Percentiles rank a stretch among this genome's conserved stretches.
Conservation (phyloP, 139 green algal species). For the Asterochloris erici region DNA sequence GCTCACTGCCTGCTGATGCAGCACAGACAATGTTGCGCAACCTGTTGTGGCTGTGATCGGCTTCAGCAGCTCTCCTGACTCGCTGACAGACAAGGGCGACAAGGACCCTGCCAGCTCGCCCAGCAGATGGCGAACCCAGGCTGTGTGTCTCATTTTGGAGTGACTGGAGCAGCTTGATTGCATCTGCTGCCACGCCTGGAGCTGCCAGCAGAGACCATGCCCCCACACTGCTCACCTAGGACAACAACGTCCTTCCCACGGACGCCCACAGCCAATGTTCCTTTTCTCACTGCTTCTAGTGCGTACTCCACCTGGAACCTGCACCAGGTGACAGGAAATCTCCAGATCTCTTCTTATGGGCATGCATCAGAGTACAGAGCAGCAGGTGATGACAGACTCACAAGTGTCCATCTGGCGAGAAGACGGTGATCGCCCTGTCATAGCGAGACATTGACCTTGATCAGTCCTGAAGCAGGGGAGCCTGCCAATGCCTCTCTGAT, state of each 20-base stretch:
- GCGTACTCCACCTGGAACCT: slow-evolving; percentile 98
- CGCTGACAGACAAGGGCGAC: not conserved
- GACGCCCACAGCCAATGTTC: slow-evolving; percentile 91
- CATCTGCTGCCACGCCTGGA: not conserved
- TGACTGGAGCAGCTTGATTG: not conserved
- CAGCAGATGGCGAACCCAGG: not conserved
- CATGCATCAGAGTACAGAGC: not conserved
- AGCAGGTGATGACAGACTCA: slow-evolving; percentile 22
- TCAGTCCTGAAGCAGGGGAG: too few species aligned
- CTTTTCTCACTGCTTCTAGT: slow-evolving; percentile 94
- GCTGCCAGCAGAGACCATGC: not conserved
- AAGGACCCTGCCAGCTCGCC: not conserved
- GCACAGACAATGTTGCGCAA: too few species aligned
- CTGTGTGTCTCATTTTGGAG: too few species aligned
- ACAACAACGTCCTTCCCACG: slow-evolving; percentile 87
- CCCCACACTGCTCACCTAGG: slow-evolving; percentile 52
- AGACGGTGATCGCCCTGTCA: slow-evolving; percentile 98
- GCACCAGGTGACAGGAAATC: not conserved
- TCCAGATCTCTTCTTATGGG: not conserved
- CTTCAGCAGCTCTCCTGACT: not conserved
- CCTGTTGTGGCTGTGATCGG: too few species aligned
- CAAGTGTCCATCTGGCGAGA: slow-evolving; percentile 94
- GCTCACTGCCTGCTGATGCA: too few species aligned
- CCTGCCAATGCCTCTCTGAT: too few species aligned
- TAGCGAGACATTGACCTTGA: slow-evolving; percentile 61